Base-by-base conservation (phyloP, 1,284 basidiomycete genomes). In the Ceratobasidium sp. region DNA sequence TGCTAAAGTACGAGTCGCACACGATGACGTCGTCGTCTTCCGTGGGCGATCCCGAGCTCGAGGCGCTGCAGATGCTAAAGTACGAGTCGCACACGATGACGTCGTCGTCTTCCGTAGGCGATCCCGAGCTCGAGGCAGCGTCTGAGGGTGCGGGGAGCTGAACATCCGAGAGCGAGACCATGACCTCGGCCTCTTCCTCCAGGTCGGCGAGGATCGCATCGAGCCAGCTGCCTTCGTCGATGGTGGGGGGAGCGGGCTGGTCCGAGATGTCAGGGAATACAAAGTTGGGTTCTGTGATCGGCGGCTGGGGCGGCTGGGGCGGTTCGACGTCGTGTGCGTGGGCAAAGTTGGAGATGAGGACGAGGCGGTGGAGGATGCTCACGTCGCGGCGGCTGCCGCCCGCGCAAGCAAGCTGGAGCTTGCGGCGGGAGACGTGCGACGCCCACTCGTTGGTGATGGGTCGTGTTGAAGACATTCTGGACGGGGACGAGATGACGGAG, bases 341-440 rank as follows among this genome's bases (percentile, higher is more conserved):
- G 55, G 64, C 72, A 52, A 67, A 92, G 80, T 93, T 93, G 89
- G 92, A 92, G 80, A 93, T 85, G 73, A 93, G 85, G 71, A 93
- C 91, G 89, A 90, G 92, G 79, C 91, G 90, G 79, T 91, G 90
- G 82, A 93, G 85, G 82, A 87, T 91, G 83, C 85, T 85, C 76
- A 82, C 87, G 82, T 90, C 89, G 81, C 85, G 88, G 81, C 85
- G 88, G 80, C 78, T 77, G 76, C 80, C 78, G 73, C 84, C 82
- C 73, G 84, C 84, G 76, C 85, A 79, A 77, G 86, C 88, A 74
- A 84, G 80, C 76, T 88, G 87, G 81, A 93, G 84, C 84, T 93
- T 93, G 80, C 83, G 87, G 78, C 88, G 90, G 80, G 91, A 76
- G 67, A 76, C 62, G 46, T 70, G 61, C 21, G 76, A 74, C 26